Evolutionary conservation across 305 asterid species (phyloP), one percentile per base, ranked within the genome.

Genomic region (Fraxinus angustifolia): DNA sequence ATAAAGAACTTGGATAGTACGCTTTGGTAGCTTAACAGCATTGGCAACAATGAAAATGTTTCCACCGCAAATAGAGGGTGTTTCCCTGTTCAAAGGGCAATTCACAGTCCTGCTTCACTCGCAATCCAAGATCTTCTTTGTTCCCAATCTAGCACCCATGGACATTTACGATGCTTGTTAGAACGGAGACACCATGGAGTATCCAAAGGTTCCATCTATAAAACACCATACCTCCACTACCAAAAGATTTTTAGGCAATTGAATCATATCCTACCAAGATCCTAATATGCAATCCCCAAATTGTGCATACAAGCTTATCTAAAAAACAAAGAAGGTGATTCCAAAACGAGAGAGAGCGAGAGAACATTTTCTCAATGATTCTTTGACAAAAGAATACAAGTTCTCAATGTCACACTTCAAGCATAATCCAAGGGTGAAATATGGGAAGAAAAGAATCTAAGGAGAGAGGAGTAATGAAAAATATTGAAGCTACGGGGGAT

Each of bases 231-330:
- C 96, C 95, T 91, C 95, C 90, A 87, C 88, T 87, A 90, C 93
- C 90, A 92, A 90, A 88, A 91, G 87, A 89, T 86, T 83, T 82
- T 94, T 80, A 89, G 92, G 92, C 94, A 90, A 89, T 81, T 85
- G 94, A 88, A 89, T 81, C 93, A 85, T 85, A 91, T 88, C 90
- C 92, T 90, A 88, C 85, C 92, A 91, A 85, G 95, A 87, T 88
- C 94, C 92, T 90, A 91, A 92, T 76, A 90, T 89, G 94, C 91
- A 95, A 90, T 92, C 92, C 93, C 94, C 97, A 92, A 89, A 90
- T 87, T 80, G 90, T 88, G 95, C 95, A 88, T 78, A 90, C 87
- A 60, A 89, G 89, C 96, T 79, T 84, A 93, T 90, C 98, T 92
- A 95, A 80, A 87, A 89, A 91, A 88, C 87, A 88, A 40, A 83